Base-by-base conservation (phyloP, 371 early-diverging fungal species). In the Zychaea mexicana region DNA sequence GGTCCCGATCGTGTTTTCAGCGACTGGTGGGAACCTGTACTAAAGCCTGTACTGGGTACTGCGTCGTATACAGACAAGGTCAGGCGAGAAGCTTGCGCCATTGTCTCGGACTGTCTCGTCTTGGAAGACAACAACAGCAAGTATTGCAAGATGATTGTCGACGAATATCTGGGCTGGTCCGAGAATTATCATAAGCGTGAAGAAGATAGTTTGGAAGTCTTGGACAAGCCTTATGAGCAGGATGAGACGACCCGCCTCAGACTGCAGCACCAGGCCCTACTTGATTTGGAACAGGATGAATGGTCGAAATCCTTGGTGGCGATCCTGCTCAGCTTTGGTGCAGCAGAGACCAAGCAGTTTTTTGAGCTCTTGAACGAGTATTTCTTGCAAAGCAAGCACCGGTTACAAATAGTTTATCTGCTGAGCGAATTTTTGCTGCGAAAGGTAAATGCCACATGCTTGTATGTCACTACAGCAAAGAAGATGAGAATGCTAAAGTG, bases 361-460 rank as follows among this genome's bases (percentile, higher is more conserved):
- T 87, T 85, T 65, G 68, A 74, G 55, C 68, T 85, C 19, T 65
- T 87, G 22, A 71, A 87, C 53, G 68, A 69, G 10, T 85, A 85
- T 61, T 87, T 82, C 70, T 68, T 83, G 33, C 76, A 78, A 7
- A 85, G 85, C 27, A 74, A 75, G 32, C 81, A 81, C 66, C 82
- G 87, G 2, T 60, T 84, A 7, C 85, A 87, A 39, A 81, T 84
- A 42, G 77, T 87, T 1, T 81, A 84, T 33, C 65, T 87, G 32
- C 36, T 87, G 8, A 85, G 85, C 59, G 85, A 83, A 57, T 85
- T 85, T 61, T 78, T 85, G 61, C 65, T 83, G 27, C 71, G 81
- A 64, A 84, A 85, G 76, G 86, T 86, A 74, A n/a, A n/a, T n/a
- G n/a, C n/a, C n/a, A n/a, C n/a, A n/a, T n/a, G n/a, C n/a, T n/a